Evolutionary conservation across 2,329 filamentous ascomycete genomes (phyloP), one percentile per base, ranked within the genome.

Genomic region (Aspergillus sp.): DNA sequence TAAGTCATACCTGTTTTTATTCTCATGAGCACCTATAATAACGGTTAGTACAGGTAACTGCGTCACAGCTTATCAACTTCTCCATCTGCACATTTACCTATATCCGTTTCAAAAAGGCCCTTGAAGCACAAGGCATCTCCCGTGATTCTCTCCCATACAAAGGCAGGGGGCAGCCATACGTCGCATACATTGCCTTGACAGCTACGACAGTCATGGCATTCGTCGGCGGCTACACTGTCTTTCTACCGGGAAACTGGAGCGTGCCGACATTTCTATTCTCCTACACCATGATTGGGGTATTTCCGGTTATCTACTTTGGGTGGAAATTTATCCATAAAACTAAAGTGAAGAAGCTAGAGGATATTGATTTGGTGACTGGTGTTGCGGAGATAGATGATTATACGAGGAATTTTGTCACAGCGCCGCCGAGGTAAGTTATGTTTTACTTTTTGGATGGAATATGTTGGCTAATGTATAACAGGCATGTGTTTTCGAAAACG

Each of bases 141-240:
- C 77, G 86, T 5, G 73, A 81, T 32, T 75, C 73, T 0, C 67
- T 91, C n/a, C 85, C 86, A 0, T 90, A 88, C 68, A 82, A 77
- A 50, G 81, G 81, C 1, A 75, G 74, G 49, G 74, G 79, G 35
- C 86, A 90, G 69, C 88, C 88, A 2, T 90, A 82, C 54, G 75
- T 79, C 0, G 85, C 86, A 1, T 90, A 78, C 59, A 81, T 83
- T 39, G 82, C 80, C 0, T 66, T 88, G 5, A 60, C 70, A 0
- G 80, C 77, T 27, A 86, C 82, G 1, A 77, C 79, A 39, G 63
- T 86, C 50, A 90, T 91, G 82, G 78, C 82, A 0, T 81, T 90
- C 53, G 81, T 90, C 1, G 81, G 84, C 7, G 87, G 87, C 0
- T 91, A 90, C 50, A 77, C 82, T 0, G 85, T 90, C 1, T 93